Conservation (phyloP, 768 basidiomycete species). For the Pleurotus giganteus region DNA sequence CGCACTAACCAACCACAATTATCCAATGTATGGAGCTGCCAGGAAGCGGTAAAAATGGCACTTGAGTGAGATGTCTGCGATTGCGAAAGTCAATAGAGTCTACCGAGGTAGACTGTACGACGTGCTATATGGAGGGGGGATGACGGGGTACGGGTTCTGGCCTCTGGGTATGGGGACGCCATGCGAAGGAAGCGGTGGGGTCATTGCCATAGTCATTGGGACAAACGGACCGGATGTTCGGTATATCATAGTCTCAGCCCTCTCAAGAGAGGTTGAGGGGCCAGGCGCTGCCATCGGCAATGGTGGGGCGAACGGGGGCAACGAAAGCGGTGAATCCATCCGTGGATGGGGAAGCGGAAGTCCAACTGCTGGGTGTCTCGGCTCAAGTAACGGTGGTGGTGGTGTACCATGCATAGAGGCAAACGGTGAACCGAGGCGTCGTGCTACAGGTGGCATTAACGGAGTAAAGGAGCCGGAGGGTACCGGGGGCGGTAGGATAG, state of each 20-base stretch:
- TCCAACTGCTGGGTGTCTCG: background rate
- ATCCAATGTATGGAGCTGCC: no score
- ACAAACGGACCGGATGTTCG: conserved; percentile 4
- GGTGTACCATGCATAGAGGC: background rate
- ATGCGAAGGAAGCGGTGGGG: background rate
- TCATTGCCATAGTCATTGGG: background rate
- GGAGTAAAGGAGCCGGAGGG: background rate
- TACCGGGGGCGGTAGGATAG: background rate
- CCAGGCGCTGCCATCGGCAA: conserved; percentile 1
- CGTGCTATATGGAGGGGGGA: conserved; percentile 12
- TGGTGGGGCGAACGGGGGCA: background rate
- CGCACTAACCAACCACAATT: no score
- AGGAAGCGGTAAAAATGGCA: no score
- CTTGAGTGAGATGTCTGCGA: background rate
- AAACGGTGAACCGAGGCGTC: background rate
- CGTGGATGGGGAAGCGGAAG: background rate
- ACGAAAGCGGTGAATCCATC: background rate
- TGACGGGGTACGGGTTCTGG: conserved; percentile 17
- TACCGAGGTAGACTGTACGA: conserved; percentile 5
- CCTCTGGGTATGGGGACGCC: background rate
- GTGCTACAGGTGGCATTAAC: background rate
- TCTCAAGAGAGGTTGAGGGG: conserved; percentile 6
- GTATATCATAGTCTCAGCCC: conserved; percentile 1
- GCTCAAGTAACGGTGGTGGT: background rate
- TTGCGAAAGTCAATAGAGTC: no score